phyloP scores from a whole-genome alignment of 768 basidiomycete species.

The Phylloporus sp. region DNA sequence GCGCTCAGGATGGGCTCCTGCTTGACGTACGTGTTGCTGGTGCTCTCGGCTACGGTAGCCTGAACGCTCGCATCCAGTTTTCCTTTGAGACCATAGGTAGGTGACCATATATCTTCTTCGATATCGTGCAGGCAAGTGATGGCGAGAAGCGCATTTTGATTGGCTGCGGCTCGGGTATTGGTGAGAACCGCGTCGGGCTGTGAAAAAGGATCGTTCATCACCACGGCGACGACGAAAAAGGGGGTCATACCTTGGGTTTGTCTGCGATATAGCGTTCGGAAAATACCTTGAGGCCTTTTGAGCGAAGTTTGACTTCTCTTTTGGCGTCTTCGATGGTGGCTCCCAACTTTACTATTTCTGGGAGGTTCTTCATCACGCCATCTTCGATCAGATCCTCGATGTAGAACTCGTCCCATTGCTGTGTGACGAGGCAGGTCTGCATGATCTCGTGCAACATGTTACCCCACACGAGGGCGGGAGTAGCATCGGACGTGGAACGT shows the following conservation, averaged over 20 bases:
- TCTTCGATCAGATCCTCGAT: slow-evolving; percentile 57
- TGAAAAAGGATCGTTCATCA: background rate
- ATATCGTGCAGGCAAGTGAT: slow-evolving; percentile 76
- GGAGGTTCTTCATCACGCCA: slow-evolving; percentile 48
- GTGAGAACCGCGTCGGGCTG: slow-evolving; percentile 62
- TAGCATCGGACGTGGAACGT: slow-evolving; percentile 52
- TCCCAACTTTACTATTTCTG: slow-evolving; percentile 58
- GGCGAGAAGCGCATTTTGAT: slow-evolving; percentile 55
- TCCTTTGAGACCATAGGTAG: slow-evolving; percentile 90
- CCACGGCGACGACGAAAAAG: background rate
- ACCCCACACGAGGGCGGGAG: slow-evolving; percentile 80
- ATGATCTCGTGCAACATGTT: slow-evolving; percentile 91
- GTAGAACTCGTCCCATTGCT: slow-evolving; percentile 59
- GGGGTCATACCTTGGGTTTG: slow-evolving; percentile 53
- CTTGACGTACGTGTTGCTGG: slow-evolving; percentile 16
- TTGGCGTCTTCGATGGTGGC: slow-evolving; percentile 57
- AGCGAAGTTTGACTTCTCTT: slow-evolving; percentile 55
- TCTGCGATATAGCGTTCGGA: slow-evolving; percentile 60
- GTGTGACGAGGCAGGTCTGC: slow-evolving; percentile 65
- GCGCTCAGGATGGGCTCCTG: slow-evolving; percentile 18
- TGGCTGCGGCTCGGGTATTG: slow-evolving; percentile 54
- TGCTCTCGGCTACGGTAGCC: slow-evolving; percentile 51
- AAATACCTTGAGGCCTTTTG: slow-evolving; percentile 62
- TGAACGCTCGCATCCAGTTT: slow-evolving; percentile 91
- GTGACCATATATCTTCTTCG: slow-evolving; percentile 98